These are phyloP conservation scores for Coemansia sp. DNA, from an alignment of 192 early-diverging fungal genomes.

Conservation along the genomic window DNA sequence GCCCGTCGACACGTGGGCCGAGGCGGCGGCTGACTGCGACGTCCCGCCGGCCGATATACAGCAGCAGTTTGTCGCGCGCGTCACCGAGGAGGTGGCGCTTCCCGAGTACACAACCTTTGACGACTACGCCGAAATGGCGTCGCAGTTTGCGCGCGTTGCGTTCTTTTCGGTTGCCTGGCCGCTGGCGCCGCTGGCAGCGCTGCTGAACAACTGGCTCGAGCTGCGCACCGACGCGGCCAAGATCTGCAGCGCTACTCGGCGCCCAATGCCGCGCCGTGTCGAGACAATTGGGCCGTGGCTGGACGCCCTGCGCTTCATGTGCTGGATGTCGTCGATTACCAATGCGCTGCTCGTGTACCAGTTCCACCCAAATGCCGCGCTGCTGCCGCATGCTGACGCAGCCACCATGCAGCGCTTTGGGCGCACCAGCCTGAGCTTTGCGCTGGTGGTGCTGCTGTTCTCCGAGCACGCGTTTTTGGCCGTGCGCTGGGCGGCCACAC, in stretches of 20 bases:
- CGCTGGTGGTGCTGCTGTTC: constrained; percentile 47
- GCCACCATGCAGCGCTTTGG: constrained; percentile 38
- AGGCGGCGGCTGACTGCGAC: constrained; percentile 1
- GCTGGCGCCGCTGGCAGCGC: constrained; percentile 71
- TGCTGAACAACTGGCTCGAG: constrained; percentile 91
- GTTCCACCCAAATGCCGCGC: constrained; percentile 38
- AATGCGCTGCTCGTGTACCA: constrained; percentile 56
- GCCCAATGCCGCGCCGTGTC: constrained; percentile 66
- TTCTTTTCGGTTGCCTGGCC: constrained; percentile 86
- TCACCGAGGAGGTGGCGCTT: constrained; percentile 47
- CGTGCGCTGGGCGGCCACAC: constrained; percentile 33
- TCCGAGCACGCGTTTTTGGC: constrained; percentile 45
- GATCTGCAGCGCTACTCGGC: constrained; percentile 69
- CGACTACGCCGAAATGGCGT: constrained; percentile 91
- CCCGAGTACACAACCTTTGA: constrained; percentile 79
- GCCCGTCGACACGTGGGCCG: constrained; percentile 22
- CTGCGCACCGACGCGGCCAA: constrained; percentile 88
- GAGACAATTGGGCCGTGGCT: constrained; percentile 80
- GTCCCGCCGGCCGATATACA: constrained; percentile 19
- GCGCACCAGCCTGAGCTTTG: constrained; percentile 43
- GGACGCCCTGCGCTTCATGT: constrained; percentile 55
- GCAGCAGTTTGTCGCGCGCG: constrained; percentile 33
- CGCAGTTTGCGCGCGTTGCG: constrained; percentile 86
- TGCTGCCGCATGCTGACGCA: constrained; percentile 24
- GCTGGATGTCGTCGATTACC: constrained; percentile 55